Evolutionary conservation across 1,284 basidiomycete genomes (phyloP), one percentile per base, ranked within the genome.

Genomic region (Cryptococcus sp.): DNA sequence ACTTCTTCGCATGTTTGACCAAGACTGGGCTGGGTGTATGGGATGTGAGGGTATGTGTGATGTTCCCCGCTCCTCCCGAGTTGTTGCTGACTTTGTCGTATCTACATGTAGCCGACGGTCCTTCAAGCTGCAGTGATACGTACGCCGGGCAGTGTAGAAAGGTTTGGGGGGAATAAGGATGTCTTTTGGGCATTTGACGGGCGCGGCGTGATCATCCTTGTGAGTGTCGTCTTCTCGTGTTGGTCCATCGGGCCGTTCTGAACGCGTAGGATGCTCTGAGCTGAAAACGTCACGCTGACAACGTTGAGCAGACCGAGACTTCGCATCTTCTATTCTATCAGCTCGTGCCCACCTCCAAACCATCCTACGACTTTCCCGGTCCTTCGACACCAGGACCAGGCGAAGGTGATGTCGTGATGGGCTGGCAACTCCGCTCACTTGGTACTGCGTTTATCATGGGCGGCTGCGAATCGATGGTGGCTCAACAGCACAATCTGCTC

Each of bases 151-250:
- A 92, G 90, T n/a, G 77, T 93, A 27, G 75, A 83, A 47, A 86
- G 90, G 58, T 91, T 93, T 74, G 92, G 92, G 19, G 84, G 86
- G 65, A 94, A 92, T 68, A 65, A 82, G 19, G 80, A 83, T 49
- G 85, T 85, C 19, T 84, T 86, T 67, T 95, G 92, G 91, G 85
- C 90, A 13, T 85, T 86, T 51, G 90, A 93, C 74, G 87, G 88
- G 23, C 82, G 83, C 64, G 83, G 86, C 62, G 84, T 95, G 49
- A 85, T 93, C 53, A 84, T 95, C 15, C 85, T 89, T 76, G 92
- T 89, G 63, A 54, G 84, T 78, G 17, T 39, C 31, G 4, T 13
- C 31, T 8, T 35, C 25, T n/a, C n/a, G n/a, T n/a, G n/a, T n/a
- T n/a, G n/a, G n/a, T n/a, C n/a, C n/a, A n/a, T n/a, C n/a, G n/a